Base-by-base conservation (phyloP, 495 filamentous ascomycete genomes). In the Penicillium argentinense region DNA sequence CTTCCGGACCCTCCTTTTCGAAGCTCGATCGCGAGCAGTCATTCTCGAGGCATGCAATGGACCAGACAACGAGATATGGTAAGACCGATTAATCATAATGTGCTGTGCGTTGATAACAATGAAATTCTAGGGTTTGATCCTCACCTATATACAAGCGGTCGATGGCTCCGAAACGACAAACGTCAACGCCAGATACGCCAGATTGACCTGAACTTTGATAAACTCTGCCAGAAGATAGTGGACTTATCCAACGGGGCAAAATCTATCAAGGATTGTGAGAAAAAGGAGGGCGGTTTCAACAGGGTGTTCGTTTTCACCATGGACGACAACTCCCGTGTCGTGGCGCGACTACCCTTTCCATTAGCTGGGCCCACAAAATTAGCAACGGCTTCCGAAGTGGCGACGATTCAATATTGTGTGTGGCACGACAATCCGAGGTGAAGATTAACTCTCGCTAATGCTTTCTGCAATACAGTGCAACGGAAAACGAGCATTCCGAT, bases 261-360 rank as follows among this genome's bases (percentile, higher is more conserved):
- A 28, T 27, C 22, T 5, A 58, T 65, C 17, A 38, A 9, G 3
- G 42, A 46, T 1, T 64, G 54, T 45, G 57, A 68, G 30, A 74
- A 74, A 42, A 56, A 59, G 19, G 71, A 75, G 56, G 69, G 71
- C 4, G 63, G 67, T 0, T 74, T 64, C 45, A 75, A 75, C 38
- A 53, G 67, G 46, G 69, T 70, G 28, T 74, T 74, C 38, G 47
- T 71, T 21, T 74, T 74, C 43, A 62, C 59, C 12, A 47, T 65
- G 38, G 49, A 71, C 48, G 65, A 71, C 49, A 55, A 23, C 24
- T 57, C 47, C 41, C 45, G 47, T 1, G 42, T 72, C 23, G 68
- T 73, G 3, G 72, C 71, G 8, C 61, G 59, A 40, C 46, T 75
- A 24, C 71, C 71, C 2, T 68, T 67, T 38, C 36, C 13, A 3